Percentiles rank a stretch among this genome's conserved stretches.
phyloP scores from a whole-genome alignment of 1,139 yeast genomes.

The Meyerozyma smithsonii region DNA sequence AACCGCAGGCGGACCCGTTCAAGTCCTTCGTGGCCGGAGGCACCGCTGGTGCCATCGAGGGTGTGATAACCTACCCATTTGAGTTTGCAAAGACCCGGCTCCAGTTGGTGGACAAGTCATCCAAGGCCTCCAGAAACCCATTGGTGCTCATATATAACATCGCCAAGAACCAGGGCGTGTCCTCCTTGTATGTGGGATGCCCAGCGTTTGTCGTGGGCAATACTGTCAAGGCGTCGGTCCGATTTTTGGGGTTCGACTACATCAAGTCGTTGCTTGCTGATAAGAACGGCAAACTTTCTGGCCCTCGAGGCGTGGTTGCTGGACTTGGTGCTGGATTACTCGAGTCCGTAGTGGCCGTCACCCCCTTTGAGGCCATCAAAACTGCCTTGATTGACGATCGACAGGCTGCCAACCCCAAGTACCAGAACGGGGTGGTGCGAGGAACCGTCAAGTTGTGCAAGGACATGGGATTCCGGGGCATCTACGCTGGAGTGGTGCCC shows the following conservation, averaged over 20 bases:
- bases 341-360: constrained; percentile 89
- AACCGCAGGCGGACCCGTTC: constrained; percentile 44
- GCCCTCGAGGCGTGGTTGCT: constrained; percentile 88
- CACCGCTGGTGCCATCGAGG: constrained; percentile 91
- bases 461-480: constrained; percentile 78
- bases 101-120: constrained; percentile 71
- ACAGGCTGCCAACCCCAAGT: constrained; percentile 69
- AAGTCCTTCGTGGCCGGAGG: constrained; percentile 92
- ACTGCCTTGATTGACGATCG: constrained; percentile 94
- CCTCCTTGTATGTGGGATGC: constrained; percentile 89
- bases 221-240: constrained; percentile 89
- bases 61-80: constrained; percentile 86
- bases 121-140: constrained; percentile 76
- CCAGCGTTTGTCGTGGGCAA: constrained; percentile 96
- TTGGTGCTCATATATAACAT: constrained; percentile 69
- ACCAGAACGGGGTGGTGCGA: constrained; percentile 60
- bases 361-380: constrained; percentile 95
- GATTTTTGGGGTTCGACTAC: constrained; percentile 89
- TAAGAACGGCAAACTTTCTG: constrained; percentile 79
- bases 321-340: constrained; percentile 95
- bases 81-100: constrained; percentile 94
- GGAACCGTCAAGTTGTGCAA: constrained; percentile 61
- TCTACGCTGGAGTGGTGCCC: constrained; percentile 86
- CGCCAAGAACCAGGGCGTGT: constrained; percentile 73
- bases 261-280: constrained; percentile 76